These are phyloP conservation scores for Lithohypha guttulata DNA, from an alignment of 2,329 filamentous ascomycete genomes.

Conservation along the genomic window DNA sequence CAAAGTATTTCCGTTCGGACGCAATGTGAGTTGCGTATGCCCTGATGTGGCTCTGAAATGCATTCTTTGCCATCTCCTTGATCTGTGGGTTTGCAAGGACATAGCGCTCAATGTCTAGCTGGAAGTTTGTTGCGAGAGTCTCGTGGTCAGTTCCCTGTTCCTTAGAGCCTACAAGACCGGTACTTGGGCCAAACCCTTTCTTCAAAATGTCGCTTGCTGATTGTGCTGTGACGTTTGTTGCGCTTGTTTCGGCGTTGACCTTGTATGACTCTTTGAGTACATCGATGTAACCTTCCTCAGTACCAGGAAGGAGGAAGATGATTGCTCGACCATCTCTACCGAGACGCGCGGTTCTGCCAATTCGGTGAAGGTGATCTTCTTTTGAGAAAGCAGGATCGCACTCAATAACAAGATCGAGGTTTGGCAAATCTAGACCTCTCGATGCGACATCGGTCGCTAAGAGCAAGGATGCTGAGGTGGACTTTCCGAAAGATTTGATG, in stretches of 20 bases:
- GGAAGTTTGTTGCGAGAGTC: constrained; percentile 54
- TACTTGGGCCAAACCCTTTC: constrained; percentile 48
- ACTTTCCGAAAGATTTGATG: constrained; percentile 65
- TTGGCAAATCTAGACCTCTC: constrained; percentile 86
- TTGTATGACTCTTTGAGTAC: constrained; percentile 62
- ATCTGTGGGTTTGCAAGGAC: constrained; percentile 53
- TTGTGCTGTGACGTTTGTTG: constrained; percentile 45
- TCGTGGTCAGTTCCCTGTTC: constrained; percentile 43
- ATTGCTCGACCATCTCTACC: constrained; percentile 77
- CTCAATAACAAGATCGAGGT: constrained; percentile 88
- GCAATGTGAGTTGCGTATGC: constrained; percentile 91
- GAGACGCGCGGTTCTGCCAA: constrained; percentile 87
- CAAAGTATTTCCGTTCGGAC: constrained; percentile 74
- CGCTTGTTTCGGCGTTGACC: constrained; percentile 37
- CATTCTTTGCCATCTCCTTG: constrained; percentile 71
- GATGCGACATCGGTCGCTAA: constrained; percentile 94
- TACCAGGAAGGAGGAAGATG: constrained; percentile 81
- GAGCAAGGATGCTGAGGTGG: constrained; percentile 65
- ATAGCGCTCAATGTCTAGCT: constrained; percentile 57
- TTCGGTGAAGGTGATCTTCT: constrained; percentile 86
- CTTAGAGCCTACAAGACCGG: constrained; percentile 22
- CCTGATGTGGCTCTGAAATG: constrained; percentile 82
- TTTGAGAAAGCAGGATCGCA: constrained; percentile 92
- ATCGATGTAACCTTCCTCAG: constrained; percentile 81
- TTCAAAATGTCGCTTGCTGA: constrained; percentile 57